Base-by-base conservation (phyloP, 441 rosid species). In the Geranium incanum region DNA sequence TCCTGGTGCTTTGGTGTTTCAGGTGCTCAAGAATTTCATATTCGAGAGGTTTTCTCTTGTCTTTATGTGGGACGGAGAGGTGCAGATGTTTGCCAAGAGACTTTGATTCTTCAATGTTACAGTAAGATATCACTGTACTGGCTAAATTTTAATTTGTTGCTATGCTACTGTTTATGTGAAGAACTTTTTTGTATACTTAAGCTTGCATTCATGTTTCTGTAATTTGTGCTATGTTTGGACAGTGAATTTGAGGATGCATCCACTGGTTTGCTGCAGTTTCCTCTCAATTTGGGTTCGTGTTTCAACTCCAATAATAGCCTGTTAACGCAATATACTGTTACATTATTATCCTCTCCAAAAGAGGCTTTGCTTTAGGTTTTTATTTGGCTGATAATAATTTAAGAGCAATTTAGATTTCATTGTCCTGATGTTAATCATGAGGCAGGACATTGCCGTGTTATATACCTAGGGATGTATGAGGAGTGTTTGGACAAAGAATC, bases 81-180 rank as follows among this genome's bases (percentile, higher is more conserved):
- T 76, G 86, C 74, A 80, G 71, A 71, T 71, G 60, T 68, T 71
- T 80, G 59, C 82, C 83, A 0, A 16, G 67, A 18, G 71, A 73
- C 19, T 64, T 80, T 73, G 82, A 80, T 68, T 36, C 59, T 57
- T 75, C 80, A 13, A 76, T 72, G 28, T 59, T 80, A 68, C 13
- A 77, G 83, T 83, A 70, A 69, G 37, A 66, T 33, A 62, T 41
- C 13, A 36, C 50, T 0, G 37, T 62, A 18, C 36, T 23, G 12
- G 12, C 37, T 60, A 60, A 57, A 21, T 12, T 60, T 60, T 19
- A 3, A 7, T 60, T 60, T 21, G 36, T 19, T 21, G n/a, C 36
- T 60, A 21, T 28, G 13, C 3, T 21, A 7, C n/a, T 19, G 28
- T 28, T 1, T 39, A 60, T 62, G 68, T 38, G 37, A 9, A 36